Percentiles rank a stretch among this genome's conserved stretches.
These are phyloP conservation scores for Zygosaccharomyces kombuchaensis DNA, from an alignment of 805 yeast species.

Conservation along the genomic window DNA sequence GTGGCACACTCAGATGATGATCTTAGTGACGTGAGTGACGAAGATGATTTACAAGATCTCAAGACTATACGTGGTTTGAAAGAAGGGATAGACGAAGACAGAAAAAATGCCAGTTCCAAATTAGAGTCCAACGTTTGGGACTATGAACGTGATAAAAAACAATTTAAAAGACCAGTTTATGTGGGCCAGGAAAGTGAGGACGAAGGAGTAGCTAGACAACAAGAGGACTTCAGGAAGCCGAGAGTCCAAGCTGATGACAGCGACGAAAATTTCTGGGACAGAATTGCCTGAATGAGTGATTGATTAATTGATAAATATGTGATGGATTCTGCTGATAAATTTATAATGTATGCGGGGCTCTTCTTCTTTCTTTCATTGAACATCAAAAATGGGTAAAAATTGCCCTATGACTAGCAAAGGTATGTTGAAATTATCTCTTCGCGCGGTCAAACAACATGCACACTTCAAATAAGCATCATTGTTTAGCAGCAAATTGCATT, in stretches of 20 bases:
- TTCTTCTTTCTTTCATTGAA: slow-evolving; percentile 7
- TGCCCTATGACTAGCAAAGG: slow-evolving; percentile 84
- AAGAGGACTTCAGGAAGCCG: slow-evolving; percentile 10
- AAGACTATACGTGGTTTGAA: slow-evolving; percentile 27
- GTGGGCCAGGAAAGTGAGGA: slow-evolving; percentile 12
- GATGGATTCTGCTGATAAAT: not conserved
- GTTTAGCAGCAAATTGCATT: slow-evolving; percentile 39
- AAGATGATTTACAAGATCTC: slow-evolving; percentile 35
- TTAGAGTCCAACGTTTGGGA: slow-evolving; percentile 53
- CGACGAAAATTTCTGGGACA: slow-evolving; percentile 24
- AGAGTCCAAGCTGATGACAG: slow-evolving; percentile 27
- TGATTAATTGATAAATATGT: no score
- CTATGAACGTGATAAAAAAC: slow-evolving; percentile 46
- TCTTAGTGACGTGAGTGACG: slow-evolving; percentile 36
- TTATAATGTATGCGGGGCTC: not conserved
- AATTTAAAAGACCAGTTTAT: slow-evolving; percentile 54
- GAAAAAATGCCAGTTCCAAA: slow-evolving; percentile 15
- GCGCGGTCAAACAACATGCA: slow-evolving; percentile 81
- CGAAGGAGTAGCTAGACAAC: not conserved
- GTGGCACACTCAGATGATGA: slow-evolving; percentile 32
- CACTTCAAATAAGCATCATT: slow-evolving; percentile 48
- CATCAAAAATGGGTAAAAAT: slow-evolving; percentile 58
- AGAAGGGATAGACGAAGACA: slow-evolving; percentile 19
- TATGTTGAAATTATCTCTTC: slow-evolving; percentile 75
- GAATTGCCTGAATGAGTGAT: slow-evolving; percentile 3